phyloP scores from a whole-genome alignment of 2,329 filamentous ascomycete species.

The Onygenales sp. region DNA sequence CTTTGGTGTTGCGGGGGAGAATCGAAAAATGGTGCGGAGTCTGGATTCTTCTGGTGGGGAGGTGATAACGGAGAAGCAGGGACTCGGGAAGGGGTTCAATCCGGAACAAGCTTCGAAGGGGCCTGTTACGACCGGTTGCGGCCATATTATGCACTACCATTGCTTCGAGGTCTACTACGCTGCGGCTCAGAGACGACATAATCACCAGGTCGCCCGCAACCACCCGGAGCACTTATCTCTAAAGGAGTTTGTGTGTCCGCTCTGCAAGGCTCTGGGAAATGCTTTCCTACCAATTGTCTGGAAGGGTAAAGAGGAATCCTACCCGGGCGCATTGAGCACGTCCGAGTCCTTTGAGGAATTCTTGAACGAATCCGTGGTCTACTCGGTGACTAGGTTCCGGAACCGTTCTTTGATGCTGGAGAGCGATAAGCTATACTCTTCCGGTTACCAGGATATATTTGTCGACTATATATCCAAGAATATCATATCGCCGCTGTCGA shows the following conservation, averaged over 20 bases:
- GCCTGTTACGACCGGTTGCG: slow-evolving; percentile 81
- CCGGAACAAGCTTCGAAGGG: slow-evolving; percentile 57
- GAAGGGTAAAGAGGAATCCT: slow-evolving; percentile 81
- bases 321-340: slow-evolving; percentile 61
- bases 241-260: slow-evolving; percentile 89
- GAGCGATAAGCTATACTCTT: slow-evolving; percentile 22
- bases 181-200: slow-evolving; percentile 73
- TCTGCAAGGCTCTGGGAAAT: slow-evolving; percentile 95
- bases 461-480: slow-evolving; percentile 42
- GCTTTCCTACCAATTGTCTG: slow-evolving; percentile 90
- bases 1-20: slow-evolving; percentile 84
- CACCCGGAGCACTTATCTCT: slow-evolving; percentile 72
- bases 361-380: slow-evolving; percentile 51
- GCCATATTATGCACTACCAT: slow-evolving; percentile 95
- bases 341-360: slow-evolving; percentile 57
- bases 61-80: slow-evolving; percentile 66
- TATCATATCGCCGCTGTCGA: slow-evolving; percentile 42
- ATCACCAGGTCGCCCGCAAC: slow-evolving; percentile 85
- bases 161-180: slow-evolving; percentile 91
- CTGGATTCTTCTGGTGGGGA: slow-evolving; percentile 62
- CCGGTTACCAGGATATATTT: slow-evolving; percentile 40
- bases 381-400: slow-evolving; percentile 37
- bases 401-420: slow-evolving; percentile 36
- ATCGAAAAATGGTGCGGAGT: slow-evolving; percentile 67
- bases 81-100: slow-evolving; percentile 82